Base-by-base conservation (phyloP, 306 rosid species). In the Cercis canadensis region DNA sequence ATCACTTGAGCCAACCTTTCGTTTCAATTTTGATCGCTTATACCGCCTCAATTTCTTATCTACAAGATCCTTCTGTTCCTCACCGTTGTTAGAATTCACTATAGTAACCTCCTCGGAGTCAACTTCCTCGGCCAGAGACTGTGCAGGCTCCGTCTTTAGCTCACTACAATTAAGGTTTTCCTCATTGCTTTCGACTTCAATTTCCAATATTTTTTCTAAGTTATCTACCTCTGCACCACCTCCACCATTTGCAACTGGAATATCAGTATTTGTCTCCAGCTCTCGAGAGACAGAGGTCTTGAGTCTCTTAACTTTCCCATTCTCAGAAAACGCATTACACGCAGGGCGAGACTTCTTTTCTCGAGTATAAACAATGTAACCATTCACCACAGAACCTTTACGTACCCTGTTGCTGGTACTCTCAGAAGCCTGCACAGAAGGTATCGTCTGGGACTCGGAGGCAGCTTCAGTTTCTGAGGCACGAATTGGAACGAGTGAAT, bases 331-430 rank as follows among this genome's bases (percentile, higher is more conserved):
- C 1, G 34, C 74, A 50, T 72, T 67, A 12, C 62, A 45, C 39
- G 56, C 69, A 79, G 40, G 72, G 57, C 69, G 62, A 17, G 71
- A n/a, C 79, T 65, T 81, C 78, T 84, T 88, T 5, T 54, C 82
- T 16, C 98, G 88, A 7, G 96, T 78, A 67, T 94, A 94, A 34
- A 94, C 99, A 76, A 94, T 64, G 74, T 76, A 78, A 50, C 97
- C 99, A 51, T 91, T 80, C 46, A 91, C 90, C 24, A 75, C 31
- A 19, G 87, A 75, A 39, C 88, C 82, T 67, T 75, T 84, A 37
- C 71, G 67, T 31, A 76, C 63, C 56, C 76, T 77, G 63, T 67
- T 57, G 59, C 70, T 60, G 4, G 16, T 19, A 60, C 64, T 63
- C 77, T 68, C 83, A 43, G 76, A 57, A 69, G 44, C 79, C 11